A percentile compares a stretch with the other conserved stretches of the same genome.
phyloP scores from a whole-genome alignment of 2,329 filamentous ascomycete species.

The Aspergillus piperis region DNA sequence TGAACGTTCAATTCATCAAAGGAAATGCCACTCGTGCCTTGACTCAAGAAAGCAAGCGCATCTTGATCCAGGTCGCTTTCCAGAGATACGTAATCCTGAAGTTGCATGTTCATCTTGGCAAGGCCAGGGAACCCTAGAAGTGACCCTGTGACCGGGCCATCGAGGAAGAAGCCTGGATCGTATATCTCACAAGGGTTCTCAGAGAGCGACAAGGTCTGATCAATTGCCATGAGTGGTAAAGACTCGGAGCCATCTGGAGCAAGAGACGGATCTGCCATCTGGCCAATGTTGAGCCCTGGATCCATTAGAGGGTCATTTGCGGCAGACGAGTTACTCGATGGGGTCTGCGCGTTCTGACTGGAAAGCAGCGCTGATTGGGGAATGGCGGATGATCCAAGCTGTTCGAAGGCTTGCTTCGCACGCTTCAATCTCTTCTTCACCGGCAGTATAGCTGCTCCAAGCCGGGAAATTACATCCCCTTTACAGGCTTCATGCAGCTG shows the following conservation, averaged over 20 bases:
- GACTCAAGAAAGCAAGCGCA: not conserved
- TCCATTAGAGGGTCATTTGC: not conserved
- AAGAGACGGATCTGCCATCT: not conserved
- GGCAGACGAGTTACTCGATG: not conserved
- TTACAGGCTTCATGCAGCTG: constrained; percentile 6
- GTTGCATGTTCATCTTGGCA: not conserved
- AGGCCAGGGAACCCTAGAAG: not conserved
- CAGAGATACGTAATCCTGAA: not conserved
- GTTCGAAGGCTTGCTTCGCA: constrained; percentile 1
- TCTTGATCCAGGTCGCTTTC: not conserved
- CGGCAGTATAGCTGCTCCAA: constrained; percentile 1
- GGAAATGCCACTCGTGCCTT: not conserved
- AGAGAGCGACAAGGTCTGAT: not conserved
- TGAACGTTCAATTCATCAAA: not conserved
- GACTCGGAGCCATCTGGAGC: not conserved
- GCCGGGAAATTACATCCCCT: not conserved
- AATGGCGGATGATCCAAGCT: not conserved
- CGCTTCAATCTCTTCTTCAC: constrained; percentile 9
- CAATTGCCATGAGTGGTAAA: not conserved
- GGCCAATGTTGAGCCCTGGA: not conserved
- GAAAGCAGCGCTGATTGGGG: not conserved
- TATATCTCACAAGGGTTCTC: not conserved
- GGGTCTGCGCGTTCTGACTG: not conserved
- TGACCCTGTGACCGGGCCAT: not conserved
- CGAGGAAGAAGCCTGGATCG: not conserved